A percentile compares a stretch with the other conserved stretches of the same genome.
Conservation (phyloP, 495 filamentous ascomycete species). For the Neurospora cerealis region DNA sequence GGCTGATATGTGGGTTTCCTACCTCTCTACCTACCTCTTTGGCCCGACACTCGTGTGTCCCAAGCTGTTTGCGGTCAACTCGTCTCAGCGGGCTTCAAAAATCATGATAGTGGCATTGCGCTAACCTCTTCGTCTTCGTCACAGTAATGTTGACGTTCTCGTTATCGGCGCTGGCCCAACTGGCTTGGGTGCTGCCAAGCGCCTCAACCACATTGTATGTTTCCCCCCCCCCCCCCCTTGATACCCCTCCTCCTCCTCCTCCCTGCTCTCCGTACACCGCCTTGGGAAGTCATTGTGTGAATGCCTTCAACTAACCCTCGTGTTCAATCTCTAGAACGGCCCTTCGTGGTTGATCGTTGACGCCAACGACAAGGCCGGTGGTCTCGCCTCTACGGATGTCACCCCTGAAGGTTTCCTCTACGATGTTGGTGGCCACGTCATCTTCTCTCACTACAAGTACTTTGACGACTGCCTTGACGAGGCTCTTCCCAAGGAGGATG, state of each 20-base stretch:
- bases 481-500: constrained; percentile 81
- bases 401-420: constrained; percentile 97
- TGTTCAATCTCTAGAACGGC: constrained; percentile 47
- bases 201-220: constrained; percentile 87
- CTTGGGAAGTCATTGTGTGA: background rate
- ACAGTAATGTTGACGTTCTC: constrained; percentile 87
- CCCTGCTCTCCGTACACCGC: background rate
- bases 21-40: background rate
- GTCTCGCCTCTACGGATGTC: constrained; percentile 92
- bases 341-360: constrained; percentile 96
- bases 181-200: constrained; percentile 93
- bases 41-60: background rate
- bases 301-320: constrained; percentile 15
- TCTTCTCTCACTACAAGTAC: constrained; percentile 99
- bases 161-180: constrained; percentile 98
- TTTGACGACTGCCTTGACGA: constrained; percentile 98
- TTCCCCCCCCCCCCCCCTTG: constrained; percentile 12
- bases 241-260: constrained; percentile 12
- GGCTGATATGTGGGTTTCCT: constrained; percentile 25
- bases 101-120: background rate
- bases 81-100: constrained; percentile 1
- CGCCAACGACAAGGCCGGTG: constrained; percentile 84
- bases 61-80: background rate
- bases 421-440: constrained; percentile 98
- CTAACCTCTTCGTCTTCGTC: constrained; percentile 9